These are phyloP conservation scores for Zygnema cylindricum DNA, from an alignment of 139 green algal species.

Conservation along the genomic window DNA sequence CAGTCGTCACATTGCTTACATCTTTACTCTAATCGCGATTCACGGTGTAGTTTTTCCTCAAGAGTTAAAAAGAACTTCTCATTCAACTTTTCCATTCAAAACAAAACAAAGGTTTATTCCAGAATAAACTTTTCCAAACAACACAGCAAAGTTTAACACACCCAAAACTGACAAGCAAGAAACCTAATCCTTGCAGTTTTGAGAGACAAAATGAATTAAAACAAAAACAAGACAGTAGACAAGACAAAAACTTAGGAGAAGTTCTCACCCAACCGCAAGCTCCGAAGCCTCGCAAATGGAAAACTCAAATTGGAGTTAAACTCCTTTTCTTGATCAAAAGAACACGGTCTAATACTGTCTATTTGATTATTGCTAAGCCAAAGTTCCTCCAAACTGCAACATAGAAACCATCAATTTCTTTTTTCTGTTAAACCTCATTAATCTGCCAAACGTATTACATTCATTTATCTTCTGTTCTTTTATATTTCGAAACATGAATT, in stretches of 20 bases:
- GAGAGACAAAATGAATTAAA: constrained; percentile 8
- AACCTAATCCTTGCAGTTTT: too few relatives aligned
- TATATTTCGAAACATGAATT: neutral
- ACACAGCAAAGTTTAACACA: neutral
- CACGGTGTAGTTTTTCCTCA: too few relatives aligned
- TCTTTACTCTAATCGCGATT: too few relatives aligned
- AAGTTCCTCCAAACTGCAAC: constrained; percentile 18
- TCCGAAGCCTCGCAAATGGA: neutral
- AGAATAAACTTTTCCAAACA: neutral
- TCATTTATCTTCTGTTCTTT: neutral
- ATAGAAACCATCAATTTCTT: neutral
- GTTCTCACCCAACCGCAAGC: neutral
- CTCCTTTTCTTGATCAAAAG: neutral
- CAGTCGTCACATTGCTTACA: too few relatives aligned
- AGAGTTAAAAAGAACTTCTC: too few relatives aligned
- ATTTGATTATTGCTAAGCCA: neutral
- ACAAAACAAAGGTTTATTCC: neutral
- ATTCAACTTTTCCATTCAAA: neutral
- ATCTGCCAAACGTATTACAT: neutral
- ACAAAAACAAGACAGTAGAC: neutral
- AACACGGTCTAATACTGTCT: neutral
- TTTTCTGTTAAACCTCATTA: neutral
- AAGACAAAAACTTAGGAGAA: neutral
- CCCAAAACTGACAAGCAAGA: too few relatives aligned
- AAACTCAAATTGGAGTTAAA: too few relatives aligned